Percentiles rank a stretch among this genome's conserved stretches.
Conservation (phyloP, 352 stramenopile genomes). For the Blastocystis sp. region DNA sequence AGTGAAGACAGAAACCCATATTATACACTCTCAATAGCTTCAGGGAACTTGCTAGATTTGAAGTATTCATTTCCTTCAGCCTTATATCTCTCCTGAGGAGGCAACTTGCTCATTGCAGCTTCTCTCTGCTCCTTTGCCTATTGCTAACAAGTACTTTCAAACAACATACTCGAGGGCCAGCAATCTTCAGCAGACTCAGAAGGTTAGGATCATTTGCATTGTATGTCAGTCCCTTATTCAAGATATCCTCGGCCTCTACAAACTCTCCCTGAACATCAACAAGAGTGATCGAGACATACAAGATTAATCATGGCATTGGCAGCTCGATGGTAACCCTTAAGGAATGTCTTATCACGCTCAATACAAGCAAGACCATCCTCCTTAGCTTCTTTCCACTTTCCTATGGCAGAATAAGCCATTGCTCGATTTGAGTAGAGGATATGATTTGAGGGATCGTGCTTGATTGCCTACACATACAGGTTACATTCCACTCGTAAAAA, state of each 20-base stretch:
- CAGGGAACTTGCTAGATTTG: conserved; percentile 80
- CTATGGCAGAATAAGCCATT: conserved; percentile 61
- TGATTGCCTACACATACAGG: conserved; percentile 74
- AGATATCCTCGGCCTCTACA: conserved; percentile 59
- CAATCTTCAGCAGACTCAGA: conserved; percentile 41
- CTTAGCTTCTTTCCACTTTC: conserved; percentile 73
- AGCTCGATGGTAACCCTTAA: conserved; percentile 84
- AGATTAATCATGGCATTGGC: conserved; percentile 80
- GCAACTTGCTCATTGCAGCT: conserved; percentile 65
- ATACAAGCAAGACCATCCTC: conserved; percentile 79
- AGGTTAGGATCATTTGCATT: conserved; percentile 66
- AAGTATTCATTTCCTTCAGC: conserved; percentile 84
- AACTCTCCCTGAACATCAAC: conserved; percentile 50
- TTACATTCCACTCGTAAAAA: neutral
- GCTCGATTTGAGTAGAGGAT: conserved; percentile 82
- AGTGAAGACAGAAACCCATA: neutral
- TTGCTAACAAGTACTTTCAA: neutral
- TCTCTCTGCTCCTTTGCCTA: conserved; percentile 29
- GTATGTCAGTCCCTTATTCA: conserved; percentile 54
- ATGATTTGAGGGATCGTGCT: conserved; percentile 79
- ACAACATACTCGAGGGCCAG: neutral
- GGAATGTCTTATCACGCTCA: conserved; percentile 79
- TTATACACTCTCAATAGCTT: conserved; percentile 75
- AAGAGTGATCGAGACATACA: neutral
- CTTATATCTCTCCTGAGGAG: conserved; percentile 81